These are phyloP conservation scores for Hypseocharis bilobata DNA, from an alignment of 441 rosid genomes.

Conservation along the genomic window DNA sequence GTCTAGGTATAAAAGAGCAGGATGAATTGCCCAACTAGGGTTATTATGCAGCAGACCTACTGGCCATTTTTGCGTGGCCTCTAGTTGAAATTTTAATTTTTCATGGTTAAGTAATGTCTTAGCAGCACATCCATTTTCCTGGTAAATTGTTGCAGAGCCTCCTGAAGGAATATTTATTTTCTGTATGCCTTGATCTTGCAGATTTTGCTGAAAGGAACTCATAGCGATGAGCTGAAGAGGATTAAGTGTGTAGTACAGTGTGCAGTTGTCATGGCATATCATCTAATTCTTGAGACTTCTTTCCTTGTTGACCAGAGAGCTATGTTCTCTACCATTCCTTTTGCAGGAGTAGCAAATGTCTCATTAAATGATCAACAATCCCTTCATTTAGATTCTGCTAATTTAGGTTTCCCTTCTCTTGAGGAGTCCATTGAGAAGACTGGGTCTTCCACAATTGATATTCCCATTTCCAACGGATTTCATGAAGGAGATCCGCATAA, in stretches of 20 bases:
- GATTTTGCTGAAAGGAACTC: slow-evolving; percentile 87
- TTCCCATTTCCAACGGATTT: slow-evolving; percentile 44
- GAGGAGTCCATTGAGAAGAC: slow-evolving; percentile 25
- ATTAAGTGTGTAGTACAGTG: slow-evolving; percentile 67
- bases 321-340: slow-evolving; percentile 64
- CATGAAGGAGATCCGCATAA: slow-evolving; percentile 29
- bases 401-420: slow-evolving; percentile 21
- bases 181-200: slow-evolving; percentile 29
- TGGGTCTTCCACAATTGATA: slow-evolving; percentile 28
- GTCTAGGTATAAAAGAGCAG: no score
- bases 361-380: slow-evolving; percentile 24
- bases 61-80: no score
- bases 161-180: slow-evolving; percentile 3
- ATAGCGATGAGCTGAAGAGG: slow-evolving; percentile 68
- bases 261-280: slow-evolving; percentile 65
- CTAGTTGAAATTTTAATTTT: no score
- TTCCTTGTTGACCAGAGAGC: slow-evolving; percentile 75
- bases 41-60: no score
- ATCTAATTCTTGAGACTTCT: slow-evolving; percentile 80
- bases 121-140: no score
- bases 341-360: slow-evolving; percentile 28
- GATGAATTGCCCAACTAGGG: no score
- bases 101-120: no score
- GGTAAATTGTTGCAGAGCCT: background rate
- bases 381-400: slow-evolving; percentile 28